Evolutionary conservation across 2,329 filamentous ascomycete genomes (phyloP), one percentile per base, ranked within the genome.

Genomic region (Fusarium nisikadoi): DNA sequence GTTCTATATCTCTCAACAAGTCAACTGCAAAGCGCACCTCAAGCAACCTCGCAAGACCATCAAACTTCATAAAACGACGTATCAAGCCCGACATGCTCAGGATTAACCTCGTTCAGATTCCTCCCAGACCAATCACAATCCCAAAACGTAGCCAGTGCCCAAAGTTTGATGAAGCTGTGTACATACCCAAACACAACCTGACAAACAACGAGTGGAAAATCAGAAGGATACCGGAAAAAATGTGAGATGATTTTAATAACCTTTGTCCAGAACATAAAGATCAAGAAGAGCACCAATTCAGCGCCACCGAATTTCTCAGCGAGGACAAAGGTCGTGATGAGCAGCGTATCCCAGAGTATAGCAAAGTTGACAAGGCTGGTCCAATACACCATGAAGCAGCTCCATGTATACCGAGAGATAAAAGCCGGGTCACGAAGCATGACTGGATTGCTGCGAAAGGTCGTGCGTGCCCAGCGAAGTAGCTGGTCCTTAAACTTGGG

Each of bases 141-240:
- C 76, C 80, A 86, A 54, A 88, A 85, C 0, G 89, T 92, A 8
- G 88, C 57, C 27, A 87, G 55, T 0, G 88, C 87, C 73, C 84
- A 88, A 0, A 90, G 33, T 80, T 91, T 91, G 71, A 91, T 83
- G 4, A 88, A 74, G 31, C 85, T 85, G 76, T 92, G 89, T 41
- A 82, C 78, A 72, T 91, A 92, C 2, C 82, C 86, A 75, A 91
- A 92, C 0, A 82, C 14, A 19, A 91, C 74, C 47, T 87, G 86
- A 1, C 76, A 80, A 0, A 86, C 84, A 3, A 91, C 79, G 62
- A 87, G 84, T 0, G 80, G 54, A 6, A 89, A 67, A 75, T 92
- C 89, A 2, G 75, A 62, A 0, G 89, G 89, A 68, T 90, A 68
- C 1, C 82, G 82, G 8, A 74, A 59, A 68, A 90, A 86, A 74